These are phyloP conservation scores for Cymodocea nodosa DNA, from an alignment of 116 monocot genomes.

Conservation along the genomic window DNA sequence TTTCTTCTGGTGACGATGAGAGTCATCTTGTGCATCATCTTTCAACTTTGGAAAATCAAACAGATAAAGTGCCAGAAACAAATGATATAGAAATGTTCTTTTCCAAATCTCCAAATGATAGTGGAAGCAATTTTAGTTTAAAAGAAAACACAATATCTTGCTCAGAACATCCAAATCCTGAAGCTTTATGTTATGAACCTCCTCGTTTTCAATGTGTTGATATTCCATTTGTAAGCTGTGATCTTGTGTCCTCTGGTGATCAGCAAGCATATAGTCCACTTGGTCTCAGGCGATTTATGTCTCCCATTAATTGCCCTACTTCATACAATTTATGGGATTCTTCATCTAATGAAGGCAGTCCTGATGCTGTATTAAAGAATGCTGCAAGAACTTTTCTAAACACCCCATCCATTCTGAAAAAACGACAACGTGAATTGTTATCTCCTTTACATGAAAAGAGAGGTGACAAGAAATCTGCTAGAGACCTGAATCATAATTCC, in stretches of 20 bases:
- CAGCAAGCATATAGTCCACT: conserved; percentile 84
- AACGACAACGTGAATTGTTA: conserved; percentile 56
- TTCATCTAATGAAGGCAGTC: conserved; percentile 45
- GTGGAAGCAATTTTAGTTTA: conserved; percentile 2
- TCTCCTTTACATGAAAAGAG: conserved; percentile 58
- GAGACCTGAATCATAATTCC: conserved; percentile 10
- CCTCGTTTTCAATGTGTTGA: conserved; percentile 73
- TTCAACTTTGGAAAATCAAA: conserved; percentile 4
- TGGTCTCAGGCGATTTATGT: conserved; percentile 73
- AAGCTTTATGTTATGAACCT: conserved; percentile 65
- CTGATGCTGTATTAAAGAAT: conserved; percentile 48
- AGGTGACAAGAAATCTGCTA: conserved; percentile 34
- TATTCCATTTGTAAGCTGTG: conserved; percentile 85
- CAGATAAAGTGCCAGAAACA: conserved; percentile 12
- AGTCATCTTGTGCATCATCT: conserved; percentile 2
- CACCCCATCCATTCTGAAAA: conserved; percentile 85
- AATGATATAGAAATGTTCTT: conserved; percentile 9
- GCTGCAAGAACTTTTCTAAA: conserved; percentile 58
- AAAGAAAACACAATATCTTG: conserved; percentile 20
- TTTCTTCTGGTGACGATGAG: conserved; percentile 10
- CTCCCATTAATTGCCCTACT: conserved; percentile 29
- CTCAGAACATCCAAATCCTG: conserved; percentile 16
- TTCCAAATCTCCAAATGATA: conserved; percentile 10
- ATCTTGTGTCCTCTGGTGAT: conserved; percentile 60
- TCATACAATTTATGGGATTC: conserved; percentile 54